Evolutionary conservation across 371 early-diverging fungal genomes (phyloP), one percentile per base, ranked within the genome.

Genomic region (Apophysomyces ossiformis): DNA sequence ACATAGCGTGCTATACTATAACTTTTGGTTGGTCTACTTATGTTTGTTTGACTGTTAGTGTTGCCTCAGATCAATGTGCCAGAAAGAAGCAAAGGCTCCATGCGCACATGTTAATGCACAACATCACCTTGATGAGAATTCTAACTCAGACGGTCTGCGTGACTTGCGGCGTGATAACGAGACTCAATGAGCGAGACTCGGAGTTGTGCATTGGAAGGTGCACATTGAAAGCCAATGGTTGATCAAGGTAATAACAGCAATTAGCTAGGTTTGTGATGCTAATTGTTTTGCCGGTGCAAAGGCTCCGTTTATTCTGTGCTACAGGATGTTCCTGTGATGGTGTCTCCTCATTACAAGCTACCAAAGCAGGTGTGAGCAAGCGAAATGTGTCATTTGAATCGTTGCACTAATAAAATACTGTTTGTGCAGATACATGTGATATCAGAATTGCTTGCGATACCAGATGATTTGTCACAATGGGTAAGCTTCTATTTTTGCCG

Each of bases 281-380:
- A 5, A 50, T 50, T 11, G 41, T 50, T 0, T 50, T 45, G 21
- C 21, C 46, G 15, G 16, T 21, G 18, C 4, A 8, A 59, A 81
- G 81, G 81, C 18, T 81, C 82, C 21, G 79, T 73, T 32, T 85
- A 85, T 69, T 71, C 85, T 50, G 72, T 82, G 44, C 58, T 81
- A 32, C 79, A 79, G 46, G 77, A 81, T 71, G 74, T 85, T 15
- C 85, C 85, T 32, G 72, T 83, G 32, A 85, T 85, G 80, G 76
- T 77, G 35, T 82, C 85, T 37, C 81, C 82, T 18, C 81, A 75
- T 16, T 85, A 82, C 47, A 75, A 66, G 50, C 65, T 81, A 54
- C 82, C 84, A 41, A 76, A 82, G 65, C 80, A 82, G 70, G 85
- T 83, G 72, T 56, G 57, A 41, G 21, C 7, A 36, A 43, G 13